Evolutionary conservation across 2,329 filamentous ascomycete species (phyloP), one percentile per base, ranked within the genome.

Genomic region (Boeremia lycopersici): DNA sequence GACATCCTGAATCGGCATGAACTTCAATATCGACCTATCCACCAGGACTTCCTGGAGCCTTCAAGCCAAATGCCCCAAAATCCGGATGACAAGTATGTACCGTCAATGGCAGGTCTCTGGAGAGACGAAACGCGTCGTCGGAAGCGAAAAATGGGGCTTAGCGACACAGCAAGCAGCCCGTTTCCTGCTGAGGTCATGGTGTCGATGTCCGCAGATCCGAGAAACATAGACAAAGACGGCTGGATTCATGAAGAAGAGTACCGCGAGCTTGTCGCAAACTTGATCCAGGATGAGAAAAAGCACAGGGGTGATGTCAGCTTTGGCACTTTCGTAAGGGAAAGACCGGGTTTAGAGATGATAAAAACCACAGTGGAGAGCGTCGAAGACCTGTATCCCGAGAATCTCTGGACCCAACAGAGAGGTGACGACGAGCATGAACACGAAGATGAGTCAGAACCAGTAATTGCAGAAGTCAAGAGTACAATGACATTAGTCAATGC

Each of bases 211-310:
- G 91, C 91, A 6, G 89, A 95, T 73, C 80, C 86, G 29, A 84
- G 92, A 48, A 83, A 90, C 56, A 85, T 86, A 2, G 83, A 87
- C 34, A 81, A 85, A n/a, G 85, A 86, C n/a, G 88, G 86, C 0
- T 99, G 95, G 93, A 89, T 97, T 50, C 93, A 97, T 63, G 93
- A 98, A 71, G 87, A 91, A 41, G 93, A 96, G 68, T 93, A 89
- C 68, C 81, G 85, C 29, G 79, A 86, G 38, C 82, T 89, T 63
- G 78, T 96, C 2, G 74, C 79, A 28, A 77, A 83, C 25, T 79
- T 96, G 23, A 84, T 90, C 8, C 70, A 77, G 1, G 80, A 88
- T 23, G 92, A 97, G 70, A 82, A 79, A 56, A 74, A 75, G 5
- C 78, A 81, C 23, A 78, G 72, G 13, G 67, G 72, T 6, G 70